Evolutionary conservation across 805 yeast species (phyloP), one percentile per base, ranked within the genome.

Genomic region (Spathaspora boniae): DNA sequence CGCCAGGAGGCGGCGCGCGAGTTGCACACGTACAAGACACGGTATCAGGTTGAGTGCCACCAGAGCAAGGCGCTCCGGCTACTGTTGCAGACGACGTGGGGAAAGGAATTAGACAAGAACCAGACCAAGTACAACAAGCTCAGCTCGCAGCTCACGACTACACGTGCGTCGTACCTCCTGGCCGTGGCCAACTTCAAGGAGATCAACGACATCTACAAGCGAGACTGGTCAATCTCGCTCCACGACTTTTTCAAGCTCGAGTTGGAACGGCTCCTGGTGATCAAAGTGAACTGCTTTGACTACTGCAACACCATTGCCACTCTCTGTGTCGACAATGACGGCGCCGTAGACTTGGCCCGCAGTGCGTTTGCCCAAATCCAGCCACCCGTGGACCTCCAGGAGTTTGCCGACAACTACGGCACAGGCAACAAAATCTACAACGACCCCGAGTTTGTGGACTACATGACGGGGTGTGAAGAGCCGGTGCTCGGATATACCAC

Each of bases 281-380:
- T 83, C 38, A 82, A 85, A 48, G 65, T 81, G 12, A 84, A 80
- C 46, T 57, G 87, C 40, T 87, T 95, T 84, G 83, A 79, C 28
- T 86, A 70, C 50, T 78, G 91, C 31, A 86, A 86, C 56, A 69
- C 79, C 26, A 67, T 84, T 6, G 84, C 94, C 6, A 70, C 86
- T 0, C 68, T 80, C 3, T 87, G 95, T 53, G 89, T 86, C 21
- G 75, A 78, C 29, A 84, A 82, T 48, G 96, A 87, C 51, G 81
- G 77, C 42, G 71, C 83, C 7, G 85, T 83, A 37, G 96, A 87
- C 51, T 67, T 67, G 34, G 73, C 88, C 9, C 72, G 96, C 37
- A 54, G 77, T 6, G 57, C 76, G 2, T 67, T 86, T 35, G 95
- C 88, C 40, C 70, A 74, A 33, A 80, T 88, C 46, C 81, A 78